Base-by-base conservation (phyloP, 208 protist species). In the Trypanosoma cruzi region DNA sequence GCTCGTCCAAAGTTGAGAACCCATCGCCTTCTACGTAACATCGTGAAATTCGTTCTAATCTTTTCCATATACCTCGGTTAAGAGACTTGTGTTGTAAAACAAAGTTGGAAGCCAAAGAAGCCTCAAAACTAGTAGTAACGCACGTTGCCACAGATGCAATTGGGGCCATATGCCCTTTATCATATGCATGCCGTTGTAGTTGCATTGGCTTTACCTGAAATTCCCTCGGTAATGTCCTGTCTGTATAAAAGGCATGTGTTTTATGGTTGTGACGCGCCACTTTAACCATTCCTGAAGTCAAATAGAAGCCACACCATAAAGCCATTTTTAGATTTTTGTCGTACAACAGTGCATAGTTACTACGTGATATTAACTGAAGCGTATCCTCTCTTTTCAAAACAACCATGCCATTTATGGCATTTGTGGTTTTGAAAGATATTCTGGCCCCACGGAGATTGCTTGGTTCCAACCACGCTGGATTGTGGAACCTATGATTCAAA, bases 121-220 rank as follows among this genome's bases (percentile, higher is more conserved):
- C 71, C 65, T 92, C 83, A 54, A 88, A 11, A 22, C 67, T 74
- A 1, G 70, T 64, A 61, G 79, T 73, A 16, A 49, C 18, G 3
- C 66, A 79, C 6, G 59, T 48, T 18, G 81, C 81, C 8, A 89
- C 83, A 3, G 83, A 82, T 6, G 83, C 86, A 66, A 88, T 77
- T 37, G 82, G 86, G 20, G 86, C 86, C n/a, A 92, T 75, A 61
- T 92, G 86, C 5, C 86, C 81, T 24, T 81, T 79, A 44, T 92
- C 83, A 74, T 76, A 80, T 26, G 68, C 62, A 0, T 66, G 32
- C 20, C 28, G 40, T 54, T 60, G 55, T 60, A 85, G 22, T 60
- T 85, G 71, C 0, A 28, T 29, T 14, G 71, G 65, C 0, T 64
- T 54, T 20, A 70, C 55, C 0, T 73, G 81, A 34, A 36, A n/a